Evolutionary conservation across 2,329 filamentous ascomycete genomes (phyloP).

Genomic region (Cladosporium sp.): DNA sequence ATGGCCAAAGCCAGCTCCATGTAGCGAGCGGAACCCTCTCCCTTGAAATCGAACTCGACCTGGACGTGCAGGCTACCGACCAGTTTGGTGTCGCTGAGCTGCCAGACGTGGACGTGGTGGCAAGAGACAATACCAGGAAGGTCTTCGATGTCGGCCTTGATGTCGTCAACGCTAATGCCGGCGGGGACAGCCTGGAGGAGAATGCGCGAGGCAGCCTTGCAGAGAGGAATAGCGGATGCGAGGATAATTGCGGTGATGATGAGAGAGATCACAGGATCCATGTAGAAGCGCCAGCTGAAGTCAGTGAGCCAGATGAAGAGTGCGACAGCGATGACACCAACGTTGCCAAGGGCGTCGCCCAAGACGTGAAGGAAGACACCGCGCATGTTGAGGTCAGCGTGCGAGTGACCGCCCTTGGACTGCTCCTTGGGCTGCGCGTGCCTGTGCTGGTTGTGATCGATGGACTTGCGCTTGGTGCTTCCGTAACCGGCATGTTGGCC

Average conservation of each 20-base stretch:
- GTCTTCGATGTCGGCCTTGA: conserved; percentile 84
- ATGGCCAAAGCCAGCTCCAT: conserved; percentile 86
- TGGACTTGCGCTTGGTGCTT: conserved; percentile 33
- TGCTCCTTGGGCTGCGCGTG: conserved; percentile 73
- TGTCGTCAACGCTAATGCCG: conserved; percentile 82
- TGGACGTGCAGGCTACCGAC: conserved; percentile 93
- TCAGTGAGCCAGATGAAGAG: conserved; percentile 89
- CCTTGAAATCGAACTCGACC: conserved; percentile 84
- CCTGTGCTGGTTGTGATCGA: conserved; percentile 61
- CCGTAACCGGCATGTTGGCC: conserved; percentile 35
- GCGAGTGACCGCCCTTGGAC: conserved; percentile 64
- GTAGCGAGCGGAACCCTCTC: conserved; percentile 74
- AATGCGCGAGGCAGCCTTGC: conserved; percentile 78
- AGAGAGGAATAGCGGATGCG: conserved; percentile 74
- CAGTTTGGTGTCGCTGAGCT: conserved; percentile 90
- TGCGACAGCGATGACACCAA: conserved; percentile 80
- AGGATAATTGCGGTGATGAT: conserved; percentile 82
- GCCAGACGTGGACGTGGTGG: conserved; percentile 97
- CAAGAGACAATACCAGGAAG: conserved; percentile 85
- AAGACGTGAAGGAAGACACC: conserved; percentile 69
- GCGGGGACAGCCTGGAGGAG: conserved; percentile 91
- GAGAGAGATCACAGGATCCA: conserved; percentile 88
- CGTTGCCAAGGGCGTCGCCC: conserved; percentile 81
- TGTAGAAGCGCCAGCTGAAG: conserved; percentile 79
- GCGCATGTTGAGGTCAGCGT: conserved; percentile 93